phyloP scores from a whole-genome alignment of 768 basidiomycete species.

The Gymnopilus junonius region DNA sequence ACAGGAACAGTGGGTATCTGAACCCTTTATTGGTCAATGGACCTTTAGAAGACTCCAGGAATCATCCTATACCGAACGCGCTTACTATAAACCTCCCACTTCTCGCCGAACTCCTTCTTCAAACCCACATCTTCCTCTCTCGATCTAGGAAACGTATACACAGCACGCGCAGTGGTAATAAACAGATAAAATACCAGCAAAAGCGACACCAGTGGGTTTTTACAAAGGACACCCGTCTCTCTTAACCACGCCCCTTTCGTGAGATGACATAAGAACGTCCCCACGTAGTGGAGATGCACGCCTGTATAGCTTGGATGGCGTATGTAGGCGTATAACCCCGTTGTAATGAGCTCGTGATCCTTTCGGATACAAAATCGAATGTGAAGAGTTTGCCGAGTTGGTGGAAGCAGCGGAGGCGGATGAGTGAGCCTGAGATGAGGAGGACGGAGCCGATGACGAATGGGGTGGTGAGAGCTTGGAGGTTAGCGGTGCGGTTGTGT shows the following conservation, averaged over 20 bases:
- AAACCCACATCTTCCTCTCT: not conserved
- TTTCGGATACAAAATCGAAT: constrained; percentile 6
- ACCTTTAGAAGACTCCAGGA: not conserved
- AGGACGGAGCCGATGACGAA: not conserved
- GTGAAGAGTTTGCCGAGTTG: constrained; percentile 43
- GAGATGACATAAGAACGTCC: not conserved
- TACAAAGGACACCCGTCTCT: not conserved
- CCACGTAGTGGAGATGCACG: not conserved
- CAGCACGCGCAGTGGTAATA: not conserved
- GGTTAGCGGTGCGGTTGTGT: not conserved
- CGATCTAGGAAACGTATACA: not conserved
- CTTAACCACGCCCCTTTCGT: not conserved
- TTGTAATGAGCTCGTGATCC: constrained; percentile 11
- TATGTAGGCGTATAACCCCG: constrained; percentile 5
- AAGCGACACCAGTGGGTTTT: not conserved
- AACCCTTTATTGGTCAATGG: no score
- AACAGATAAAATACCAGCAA: not conserved
- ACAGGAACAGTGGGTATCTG: not conserved
- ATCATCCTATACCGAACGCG: not conserved
- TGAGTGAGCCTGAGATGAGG: not conserved
- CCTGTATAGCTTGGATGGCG: constrained; percentile 10
- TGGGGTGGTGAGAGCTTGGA: not conserved
- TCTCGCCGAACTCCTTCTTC: not conserved
- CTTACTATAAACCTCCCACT: not conserved
- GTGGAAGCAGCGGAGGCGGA: constrained; percentile 42